Evolutionary conservation across 2,329 filamentous ascomycete species (phyloP), one percentile per base, ranked within the genome.

Genomic region (Chaetomiaceae sp.): DNA sequence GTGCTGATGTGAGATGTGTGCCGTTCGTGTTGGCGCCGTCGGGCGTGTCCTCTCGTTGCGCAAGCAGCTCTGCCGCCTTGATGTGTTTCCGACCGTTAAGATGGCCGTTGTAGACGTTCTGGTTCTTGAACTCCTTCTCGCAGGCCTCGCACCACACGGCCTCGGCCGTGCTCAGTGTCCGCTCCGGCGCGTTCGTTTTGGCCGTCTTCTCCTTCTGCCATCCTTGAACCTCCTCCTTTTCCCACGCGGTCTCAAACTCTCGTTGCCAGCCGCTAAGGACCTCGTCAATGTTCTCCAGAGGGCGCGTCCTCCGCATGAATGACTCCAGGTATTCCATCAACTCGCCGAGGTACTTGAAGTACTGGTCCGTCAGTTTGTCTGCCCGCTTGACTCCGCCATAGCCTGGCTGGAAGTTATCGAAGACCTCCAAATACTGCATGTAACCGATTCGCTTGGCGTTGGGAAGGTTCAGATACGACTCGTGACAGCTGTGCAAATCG

Each of bases 61-160:
- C 73, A 34, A 83, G 76, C 43, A 78, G 75, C 62, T 88, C 81
- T 1, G 85, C 87, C 0, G 86, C 87, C 58, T 88, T 88, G 64
- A 91, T 79, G 64, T 98, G 93, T 64, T 97, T 98, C 68, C 95
- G 91, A 34, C 91, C 91, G 0, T 73, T 84, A 51, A 98, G 68
- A 64, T 98, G 93, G 30, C 80, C 83, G 58, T 89, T 90, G 72
- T 95, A 95, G 38, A 96, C 88, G 52, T 95, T 95, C 55, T 93
- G 82, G 60, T 96, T 97, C 60, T 87, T 89, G 69, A 97, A 98
- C 49, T 91, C 88, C 68, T 90, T 96, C 62, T 93, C 85, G 63
- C 93, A 98, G 52, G 90, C 89, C 6, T 84, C 75, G 60, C 93
- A 98, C 86, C 87, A 97, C 14, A 89, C 76, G 0, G 85, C 87